A percentile compares a stretch with the other conserved stretches of the same genome.
Evolutionary conservation across 2,329 filamentous ascomycete species (phyloP).

Genomic region (Xylaria multiplex): DNA sequence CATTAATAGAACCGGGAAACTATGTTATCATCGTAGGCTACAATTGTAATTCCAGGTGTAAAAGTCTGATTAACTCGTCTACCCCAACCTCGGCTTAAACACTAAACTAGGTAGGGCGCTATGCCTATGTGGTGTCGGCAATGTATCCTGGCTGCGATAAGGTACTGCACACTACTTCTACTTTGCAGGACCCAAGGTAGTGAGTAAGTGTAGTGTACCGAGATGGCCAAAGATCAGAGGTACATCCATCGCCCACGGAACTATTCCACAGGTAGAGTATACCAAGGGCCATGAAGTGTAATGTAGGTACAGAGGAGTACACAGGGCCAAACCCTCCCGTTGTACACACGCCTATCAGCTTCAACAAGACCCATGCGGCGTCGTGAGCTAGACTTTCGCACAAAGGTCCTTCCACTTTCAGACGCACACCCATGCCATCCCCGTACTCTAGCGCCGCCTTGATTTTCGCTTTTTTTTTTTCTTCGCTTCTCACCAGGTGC

Average conservation of each 20-base stretch:
- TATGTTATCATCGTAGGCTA: too few relatives aligned
- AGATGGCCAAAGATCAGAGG: too few relatives aligned
- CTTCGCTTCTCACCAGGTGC: too few relatives aligned
- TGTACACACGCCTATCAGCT: constrained; percentile 24
- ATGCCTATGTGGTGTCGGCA: too few relatives aligned
- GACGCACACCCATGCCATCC: constrained; percentile 41
- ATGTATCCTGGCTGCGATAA: too few relatives aligned
- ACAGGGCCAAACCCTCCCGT: constrained; percentile 10
- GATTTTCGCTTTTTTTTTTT: constrained; percentile 30
- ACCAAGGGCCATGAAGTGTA: background rate
- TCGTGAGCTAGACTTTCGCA: constrained; percentile 31
- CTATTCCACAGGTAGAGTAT: background rate
- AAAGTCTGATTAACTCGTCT: constrained; percentile 10
- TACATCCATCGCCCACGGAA: background rate
- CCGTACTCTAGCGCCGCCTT: constrained; percentile 37
- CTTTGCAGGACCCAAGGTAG: too few relatives aligned
- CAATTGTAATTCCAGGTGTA: too few relatives aligned
- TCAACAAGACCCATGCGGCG: constrained; percentile 19
- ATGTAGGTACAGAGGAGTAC: constrained; percentile 21
- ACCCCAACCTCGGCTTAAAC: constrained; percentile 1
- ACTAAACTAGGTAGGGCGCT: too few relatives aligned
- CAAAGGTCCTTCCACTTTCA: constrained; percentile 49
- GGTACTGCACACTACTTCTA: too few relatives aligned
- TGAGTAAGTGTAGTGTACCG: too few relatives aligned
- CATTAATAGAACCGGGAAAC: too few relatives aligned